These are phyloP conservation scores for Exophiala phaeomuriformis DNA, from an alignment of 2,329 filamentous ascomycete genomes.

Conservation along the genomic window DNA sequence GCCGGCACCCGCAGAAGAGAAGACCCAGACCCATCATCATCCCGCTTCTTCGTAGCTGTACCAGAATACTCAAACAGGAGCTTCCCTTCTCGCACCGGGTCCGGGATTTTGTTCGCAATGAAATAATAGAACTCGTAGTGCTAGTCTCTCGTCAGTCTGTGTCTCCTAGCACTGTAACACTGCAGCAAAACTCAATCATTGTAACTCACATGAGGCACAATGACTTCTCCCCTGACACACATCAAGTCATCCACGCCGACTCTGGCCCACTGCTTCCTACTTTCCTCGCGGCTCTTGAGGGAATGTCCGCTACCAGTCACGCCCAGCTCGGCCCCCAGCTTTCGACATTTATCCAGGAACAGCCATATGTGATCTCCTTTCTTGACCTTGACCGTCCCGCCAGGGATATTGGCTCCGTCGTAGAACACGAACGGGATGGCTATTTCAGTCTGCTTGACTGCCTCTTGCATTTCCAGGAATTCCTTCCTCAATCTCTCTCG, in stretches of 20 bases:
- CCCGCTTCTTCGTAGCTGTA: constrained; percentile 31
- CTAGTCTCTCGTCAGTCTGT: constrained; percentile 40
- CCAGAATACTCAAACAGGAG: constrained; percentile 70
- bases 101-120: constrained; percentile 64
- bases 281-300: constrained; percentile 43
- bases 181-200: not conserved
- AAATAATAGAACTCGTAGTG: constrained; percentile 98
- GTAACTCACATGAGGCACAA: constrained; percentile 79
- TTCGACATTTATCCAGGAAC: constrained; percentile 83
- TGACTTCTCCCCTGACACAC: constrained; percentile 81
- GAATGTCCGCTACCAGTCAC: constrained; percentile 49
- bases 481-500: constrained; percentile 68
- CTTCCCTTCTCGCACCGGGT: constrained; percentile 65
- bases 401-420: constrained; percentile 82
- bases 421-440: constrained; percentile 94
- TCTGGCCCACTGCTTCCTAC: constrained; percentile 76
- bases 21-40: constrained; percentile 37
- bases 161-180: too few species aligned
- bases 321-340: constrained; percentile 76
- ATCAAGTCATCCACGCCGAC: constrained; percentile 94
- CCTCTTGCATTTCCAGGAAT: constrained; percentile 74
- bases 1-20: constrained; percentile 39
- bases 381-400: constrained; percentile 75
- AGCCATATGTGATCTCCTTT: constrained; percentile 93
- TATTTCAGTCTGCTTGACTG: constrained; percentile 82